phyloP scores from a whole-genome alignment of 345 rosid genomes.

The Citrus inodora region DNA sequence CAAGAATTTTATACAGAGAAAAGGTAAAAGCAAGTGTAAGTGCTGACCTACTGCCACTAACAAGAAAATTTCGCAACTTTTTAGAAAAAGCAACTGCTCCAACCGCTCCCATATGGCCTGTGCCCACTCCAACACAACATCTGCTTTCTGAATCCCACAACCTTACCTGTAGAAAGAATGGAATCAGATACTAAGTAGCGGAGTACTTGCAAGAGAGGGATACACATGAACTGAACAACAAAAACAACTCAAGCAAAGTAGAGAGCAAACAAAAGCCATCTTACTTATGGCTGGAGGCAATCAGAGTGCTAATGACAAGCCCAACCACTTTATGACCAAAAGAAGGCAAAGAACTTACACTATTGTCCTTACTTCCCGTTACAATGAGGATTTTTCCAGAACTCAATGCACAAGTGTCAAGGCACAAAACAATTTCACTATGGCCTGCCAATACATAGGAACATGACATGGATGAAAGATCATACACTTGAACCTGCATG shows the following conservation, averaged over 20 bases:
- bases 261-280: background rate
- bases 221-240: background rate
- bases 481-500: conserved; percentile 88
- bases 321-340: background rate
- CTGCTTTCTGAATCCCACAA: conserved; percentile 71
- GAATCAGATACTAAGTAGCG: background rate
- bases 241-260: background rate
- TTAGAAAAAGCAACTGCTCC: conserved; percentile 90
- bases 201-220: background rate
- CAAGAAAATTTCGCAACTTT: conserved; percentile 60
- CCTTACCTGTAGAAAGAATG: conserved; percentile 58
- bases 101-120: conserved; percentile 87
- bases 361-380: conserved; percentile 90
- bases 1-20: background rate
- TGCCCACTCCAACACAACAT: conserved; percentile 81
- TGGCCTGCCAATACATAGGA: conserved; percentile 87
- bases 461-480: conserved; percentile 86
- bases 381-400: conserved; percentile 61
- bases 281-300: background rate
- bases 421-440: conserved; percentile 69
- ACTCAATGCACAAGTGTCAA: conserved; percentile 70
- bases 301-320: conserved; percentile 1
- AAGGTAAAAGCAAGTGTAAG: background rate
- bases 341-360: conserved; percentile 47
- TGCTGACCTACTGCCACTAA: conserved; percentile 90